These are phyloP conservation scores for Otatea glauca DNA, from an alignment of 176 grass and related monocot genomes.

Conservation along the genomic window DNA sequence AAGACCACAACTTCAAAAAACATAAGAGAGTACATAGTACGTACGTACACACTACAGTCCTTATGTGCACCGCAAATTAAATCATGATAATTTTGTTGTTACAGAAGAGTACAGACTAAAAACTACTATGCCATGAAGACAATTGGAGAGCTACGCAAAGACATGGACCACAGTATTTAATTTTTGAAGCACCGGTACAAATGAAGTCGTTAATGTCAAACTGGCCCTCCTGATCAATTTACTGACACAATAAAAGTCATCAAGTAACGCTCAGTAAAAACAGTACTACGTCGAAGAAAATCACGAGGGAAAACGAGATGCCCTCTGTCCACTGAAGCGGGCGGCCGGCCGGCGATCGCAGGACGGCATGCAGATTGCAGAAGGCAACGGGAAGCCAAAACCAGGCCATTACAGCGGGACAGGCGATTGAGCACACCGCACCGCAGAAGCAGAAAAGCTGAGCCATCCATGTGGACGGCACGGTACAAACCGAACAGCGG, in stretches of 20 bases:
- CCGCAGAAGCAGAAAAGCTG: background rate
- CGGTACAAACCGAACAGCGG: constrained; percentile 33
- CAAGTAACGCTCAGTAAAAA: background rate
- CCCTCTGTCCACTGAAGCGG: background rate
- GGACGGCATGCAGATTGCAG: background rate
- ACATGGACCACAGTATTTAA: background rate
- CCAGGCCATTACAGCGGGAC: background rate
- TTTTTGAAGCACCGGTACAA: background rate
- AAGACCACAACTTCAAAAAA: background rate
- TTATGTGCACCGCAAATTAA: background rate
- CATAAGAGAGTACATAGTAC: background rate
- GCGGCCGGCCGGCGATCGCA: background rate
- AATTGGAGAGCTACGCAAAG: background rate
- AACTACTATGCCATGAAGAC: background rate
- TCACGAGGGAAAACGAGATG: background rate
- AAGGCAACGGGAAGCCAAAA: background rate
- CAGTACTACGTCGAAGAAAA: background rate
- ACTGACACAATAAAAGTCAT: background rate
- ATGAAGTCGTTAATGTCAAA: background rate
- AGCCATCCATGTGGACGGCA: constrained; percentile 22
- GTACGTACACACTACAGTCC: background rate
- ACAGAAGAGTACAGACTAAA: background rate
- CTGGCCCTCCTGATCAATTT: background rate
- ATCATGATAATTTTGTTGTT: background rate
- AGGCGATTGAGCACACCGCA: background rate